Percentiles rank a stretch among this genome's conserved stretches.
phyloP scores from a whole-genome alignment of 768 basidiomycete species.

The Epithele typhae region DNA sequence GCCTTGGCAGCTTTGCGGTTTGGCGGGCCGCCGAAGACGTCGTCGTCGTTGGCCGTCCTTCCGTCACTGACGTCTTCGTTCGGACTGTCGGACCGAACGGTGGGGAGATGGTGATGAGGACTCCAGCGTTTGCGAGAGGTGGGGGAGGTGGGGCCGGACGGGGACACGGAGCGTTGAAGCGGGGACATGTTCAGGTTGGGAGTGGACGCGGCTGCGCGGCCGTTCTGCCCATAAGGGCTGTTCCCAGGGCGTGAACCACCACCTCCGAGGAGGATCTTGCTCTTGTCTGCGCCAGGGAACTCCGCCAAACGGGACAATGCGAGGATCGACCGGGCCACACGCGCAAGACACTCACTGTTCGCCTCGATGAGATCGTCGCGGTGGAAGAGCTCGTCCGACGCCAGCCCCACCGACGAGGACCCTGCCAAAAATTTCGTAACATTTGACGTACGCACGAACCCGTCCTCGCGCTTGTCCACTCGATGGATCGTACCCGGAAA shows the following conservation, averaged over 20 bases:
- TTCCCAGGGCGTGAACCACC: neutral
- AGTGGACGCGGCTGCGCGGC: constrained; percentile 54
- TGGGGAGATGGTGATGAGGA: constrained; percentile 46
- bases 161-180: constrained; percentile 34
- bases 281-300: constrained; percentile 39
- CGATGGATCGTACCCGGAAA: constrained; percentile 55
- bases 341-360: constrained; percentile 55
- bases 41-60: constrained; percentile 28
- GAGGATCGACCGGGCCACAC: constrained; percentile 73
- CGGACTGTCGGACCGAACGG: constrained; percentile 54
- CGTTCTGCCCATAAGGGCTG: constrained; percentile 31
- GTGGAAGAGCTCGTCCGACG: constrained; percentile 60
- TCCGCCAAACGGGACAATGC: constrained; percentile 64
- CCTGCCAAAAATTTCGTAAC: constrained; percentile 75
- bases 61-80: constrained; percentile 32
- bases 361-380: constrained; percentile 64
- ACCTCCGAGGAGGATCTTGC: constrained; percentile 41
- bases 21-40: constrained; percentile 11
- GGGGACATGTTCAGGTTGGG: constrained; percentile 45
- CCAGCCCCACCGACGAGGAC: constrained; percentile 62
- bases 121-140: constrained; percentile 43
- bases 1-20: constrained; percentile 17
- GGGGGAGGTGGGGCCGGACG: constrained; percentile 28
- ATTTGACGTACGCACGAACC: constrained; percentile 63
- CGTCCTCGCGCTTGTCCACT: constrained; percentile 64